Evolutionary conservation across 306 rosid species (phyloP), one percentile per base, ranked within the genome.

Genomic region (Malus sieversii): DNA sequence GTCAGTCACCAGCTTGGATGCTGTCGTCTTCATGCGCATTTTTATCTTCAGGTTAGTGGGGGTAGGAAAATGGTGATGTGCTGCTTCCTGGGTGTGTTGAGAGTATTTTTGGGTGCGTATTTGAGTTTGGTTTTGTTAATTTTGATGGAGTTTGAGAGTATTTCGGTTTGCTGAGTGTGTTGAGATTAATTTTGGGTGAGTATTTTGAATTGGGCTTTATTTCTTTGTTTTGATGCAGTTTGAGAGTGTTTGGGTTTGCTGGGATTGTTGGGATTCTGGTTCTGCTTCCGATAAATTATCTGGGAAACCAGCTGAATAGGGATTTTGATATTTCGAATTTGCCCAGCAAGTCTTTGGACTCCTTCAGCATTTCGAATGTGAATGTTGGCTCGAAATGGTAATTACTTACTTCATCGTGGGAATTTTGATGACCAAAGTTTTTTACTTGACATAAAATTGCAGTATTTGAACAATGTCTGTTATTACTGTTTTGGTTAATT

Each of bases 361-460:
- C 91, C 2, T 93, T 93, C 90, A 87, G 88, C 63, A 86, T 93
- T 79, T 87, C 98, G 68, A 90, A 93, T 75, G 98, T 93, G 38
- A 73, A 86, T 73, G 71, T 86, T 53, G 95, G 93, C 64, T 93
- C 98, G 70, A 90, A 90, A 83, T 80, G 96, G 98, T 93, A 78
- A 81, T 76, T 83, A 29, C 16, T 77, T 52, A 65, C 71, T 64
- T 64, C 44, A 64, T 8, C 32, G 45, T 32, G 22, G 68, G 1
- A 64, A 38, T 67, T 18, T 3, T 67, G 71, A 20, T 38, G 7
- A 42, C 14, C 52, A 67, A 38, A 22, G 48, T 48, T n/a, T 40
- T 40, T 67, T n/a, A 22, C 71, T 67, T 67, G 20, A 67, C 48
- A n/a, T 67, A 30, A 40, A 67, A 40, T 67, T 42, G 53, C 10